Evolutionary conservation across 331 rosid genomes (phyloP), one percentile per base, ranked within the genome.

Genomic region (Pyracantha coccinea): DNA sequence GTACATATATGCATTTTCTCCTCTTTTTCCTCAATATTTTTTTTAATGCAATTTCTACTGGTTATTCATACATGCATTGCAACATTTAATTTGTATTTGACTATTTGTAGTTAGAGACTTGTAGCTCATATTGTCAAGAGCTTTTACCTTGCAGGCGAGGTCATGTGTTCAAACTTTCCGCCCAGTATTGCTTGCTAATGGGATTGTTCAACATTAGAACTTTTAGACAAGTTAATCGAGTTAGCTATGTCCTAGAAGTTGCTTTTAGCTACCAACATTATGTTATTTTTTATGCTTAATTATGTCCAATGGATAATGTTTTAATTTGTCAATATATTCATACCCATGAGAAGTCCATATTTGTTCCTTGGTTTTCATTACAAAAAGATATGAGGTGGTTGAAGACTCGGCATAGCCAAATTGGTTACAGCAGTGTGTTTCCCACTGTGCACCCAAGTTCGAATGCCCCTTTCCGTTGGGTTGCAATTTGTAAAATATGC

Each of bases 1-100:
- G 98, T 91, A 72, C 4, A 44, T 28, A 24, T 5, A 8, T 45
- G 14, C 45, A 50, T 69, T 59, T 32, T 80, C 69, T 66, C 29
- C 35, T 11, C 17, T 29, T 31, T 24, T 72, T 27, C 4, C 69
- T 72, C 4, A 19, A 6, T 72, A 17, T 2, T 17, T 20, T 52
- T 17, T 20, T 14, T 53, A 8, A 64, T 45, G 47, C 50, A 70
- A 27, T 69, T 2, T 53, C 0, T 78, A 11, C 13, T 0, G 15
- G 67, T 0, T 77, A 24, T 59, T 66, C 47, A 41, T 44, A 13
- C 6, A 76, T 29, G 32, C 55, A 75, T 32, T 80, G 13, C 69
- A 19, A 73, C 41, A 27, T 69, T 47, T 53, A 41, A 66, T 41
- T 76, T 77, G 33, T 13, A 32, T 54, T 41, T 41, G 47, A 44